Conservation (phyloP, 179 eudicot species). For the Spinacia oleracea region DNA sequence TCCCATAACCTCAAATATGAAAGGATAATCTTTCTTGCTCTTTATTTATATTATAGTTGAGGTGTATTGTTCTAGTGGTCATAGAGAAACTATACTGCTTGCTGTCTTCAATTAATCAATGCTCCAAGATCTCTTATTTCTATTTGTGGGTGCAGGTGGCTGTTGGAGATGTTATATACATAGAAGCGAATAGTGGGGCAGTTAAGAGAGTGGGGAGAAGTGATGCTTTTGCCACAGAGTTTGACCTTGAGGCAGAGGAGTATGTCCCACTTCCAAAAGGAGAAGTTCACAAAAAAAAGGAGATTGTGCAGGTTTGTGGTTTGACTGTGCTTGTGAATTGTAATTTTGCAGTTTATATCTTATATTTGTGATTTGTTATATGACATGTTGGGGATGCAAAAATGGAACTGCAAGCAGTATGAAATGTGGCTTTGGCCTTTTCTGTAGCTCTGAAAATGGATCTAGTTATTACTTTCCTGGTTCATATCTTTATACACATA, state of each 20-base stretch:
- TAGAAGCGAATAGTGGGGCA: constrained; percentile 97
- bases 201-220: constrained; percentile 97
- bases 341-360: too few relatives aligned
- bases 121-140: not conserved
- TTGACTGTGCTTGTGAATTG: not conserved
- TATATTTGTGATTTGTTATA: not conserved
- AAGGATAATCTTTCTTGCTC: not conserved
- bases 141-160: constrained; percentile 59
- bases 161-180: constrained; percentile 93
- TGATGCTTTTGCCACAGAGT: constrained; percentile 98
- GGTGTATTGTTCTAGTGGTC: not conserved
- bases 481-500: not conserved
- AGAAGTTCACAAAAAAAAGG: constrained; percentile 98
- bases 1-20: not conserved
- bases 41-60: too few relatives aligned
- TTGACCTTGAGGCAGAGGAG: constrained; percentile 98
- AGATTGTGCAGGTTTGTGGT: constrained; percentile 82
- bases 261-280: constrained; percentile 99
- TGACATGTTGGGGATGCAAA: not conserved
- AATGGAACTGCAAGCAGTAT: not conserved
- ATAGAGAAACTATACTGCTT: not conserved
- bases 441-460: not conserved
- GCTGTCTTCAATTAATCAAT: not conserved
- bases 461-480: not conserved
- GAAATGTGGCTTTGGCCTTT: not conserved